These are phyloP conservation scores for Colletotrichum eleusines DNA, from an alignment of 2,329 filamentous ascomycete genomes.

Conservation along the genomic window DNA sequence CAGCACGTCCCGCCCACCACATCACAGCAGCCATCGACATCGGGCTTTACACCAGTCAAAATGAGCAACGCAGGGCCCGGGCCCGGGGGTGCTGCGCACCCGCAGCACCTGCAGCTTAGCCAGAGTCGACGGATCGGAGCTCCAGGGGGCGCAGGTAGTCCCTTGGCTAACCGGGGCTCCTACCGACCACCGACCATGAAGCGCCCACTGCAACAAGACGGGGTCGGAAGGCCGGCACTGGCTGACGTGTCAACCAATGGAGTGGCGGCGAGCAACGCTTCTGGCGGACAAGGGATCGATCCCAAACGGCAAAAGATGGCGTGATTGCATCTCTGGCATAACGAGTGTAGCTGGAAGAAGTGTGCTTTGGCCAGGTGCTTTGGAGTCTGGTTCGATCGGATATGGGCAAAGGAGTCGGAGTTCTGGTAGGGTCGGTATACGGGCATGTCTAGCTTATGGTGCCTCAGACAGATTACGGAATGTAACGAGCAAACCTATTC, in stretches of 20 bases:
- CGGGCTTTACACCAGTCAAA: constrained; percentile 40
- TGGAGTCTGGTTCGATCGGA: constrained; percentile 17
- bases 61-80: constrained; percentile 23
- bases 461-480: not conserved
- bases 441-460: not conserved
- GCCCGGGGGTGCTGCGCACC: constrained; percentile 45
- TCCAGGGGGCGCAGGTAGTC: constrained; percentile 66
- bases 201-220: constrained; percentile 46
- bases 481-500: not conserved
- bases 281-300: constrained; percentile 53
- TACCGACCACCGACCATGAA: constrained; percentile 70
- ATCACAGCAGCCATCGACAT: constrained; percentile 44
- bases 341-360: not conserved
- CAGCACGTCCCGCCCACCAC: constrained; percentile 62
- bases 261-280: constrained; percentile 43
- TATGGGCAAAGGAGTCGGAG: not conserved
- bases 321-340: constrained; percentile 38
- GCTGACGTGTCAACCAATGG: constrained; percentile 64
- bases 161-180: constrained; percentile 68
- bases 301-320: constrained; percentile 65
- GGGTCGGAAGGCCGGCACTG: constrained; percentile 57
- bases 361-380: constrained; percentile 21
- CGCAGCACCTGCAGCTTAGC: constrained; percentile 67
- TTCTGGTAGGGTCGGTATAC: constrained; percentile 7
- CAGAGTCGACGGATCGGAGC: constrained; percentile 69